Base-by-base conservation (phyloP, 2,329 filamentous ascomycete genomes). In the Pseudocercospora pini-densiflorae region DNA sequence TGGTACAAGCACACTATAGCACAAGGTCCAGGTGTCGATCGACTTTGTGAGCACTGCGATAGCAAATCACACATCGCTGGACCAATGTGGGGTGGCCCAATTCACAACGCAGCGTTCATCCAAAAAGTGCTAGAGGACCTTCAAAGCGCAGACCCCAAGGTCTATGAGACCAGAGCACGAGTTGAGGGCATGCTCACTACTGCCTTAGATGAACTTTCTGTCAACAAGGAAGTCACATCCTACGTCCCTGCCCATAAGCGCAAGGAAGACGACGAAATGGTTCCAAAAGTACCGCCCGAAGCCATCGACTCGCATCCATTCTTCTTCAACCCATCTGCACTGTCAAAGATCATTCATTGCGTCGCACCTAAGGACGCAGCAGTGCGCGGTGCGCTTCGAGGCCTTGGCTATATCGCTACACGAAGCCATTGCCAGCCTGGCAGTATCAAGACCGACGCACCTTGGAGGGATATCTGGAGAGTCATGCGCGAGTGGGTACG, bases 131-230 rank as follows among this genome's bases (percentile, higher is more conserved):
- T 99, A 16, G 86, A 89, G 51, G 86, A 90, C 64, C 84, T 97
- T 8, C 89, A 92, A 0, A 80, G 83, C 3, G 87, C 88, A 0
- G 87, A 93, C 57, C 84, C 84, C 27, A 83, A 88, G 0, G 86
- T 89, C 0, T 99, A 99, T 76, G 88, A 89, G 45, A 99, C 95
- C 0, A 87, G 89, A 29, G 85, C 88, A 14, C 88, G 95, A 61
- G 90, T 99, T 55, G 89, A 94, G 78, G 95, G 95, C 61, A 97
- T 98, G 94, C 85, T 99, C 43, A 89, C 88, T 23, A 94, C 93
- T 2, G 94, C 94, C 0, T 84, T 96, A 5, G 93, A 97, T 74
- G 95, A 99, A 77, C 69, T 77, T 5, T 58, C 65, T 14, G 73
- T 77, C 79, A 71, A 74, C 36, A 63, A 68, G 9, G 65, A 68